Conservation (phyloP, 1,284 basidiomycete species). For the Schizophyllum commune region DNA sequence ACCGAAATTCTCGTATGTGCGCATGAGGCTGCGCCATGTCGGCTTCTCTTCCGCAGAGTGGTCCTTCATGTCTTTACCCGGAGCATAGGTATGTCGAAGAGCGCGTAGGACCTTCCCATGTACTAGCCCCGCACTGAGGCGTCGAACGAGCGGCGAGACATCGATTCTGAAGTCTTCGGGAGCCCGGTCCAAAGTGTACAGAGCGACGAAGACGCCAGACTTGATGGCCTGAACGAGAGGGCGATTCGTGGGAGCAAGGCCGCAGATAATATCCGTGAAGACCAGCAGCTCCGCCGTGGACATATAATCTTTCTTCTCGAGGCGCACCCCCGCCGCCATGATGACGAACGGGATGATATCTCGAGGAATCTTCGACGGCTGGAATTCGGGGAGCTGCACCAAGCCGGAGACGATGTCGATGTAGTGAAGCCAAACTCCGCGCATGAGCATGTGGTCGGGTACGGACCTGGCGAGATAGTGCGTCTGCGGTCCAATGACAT, state of each 20-base stretch:
- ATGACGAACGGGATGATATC: not conserved
- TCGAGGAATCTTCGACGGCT: not conserved
- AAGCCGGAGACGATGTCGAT: not conserved
- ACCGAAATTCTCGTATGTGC: too few relatives aligned
- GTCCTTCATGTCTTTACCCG: too few relatives aligned
- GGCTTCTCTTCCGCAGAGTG: too few relatives aligned
- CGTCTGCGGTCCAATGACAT: not conserved
- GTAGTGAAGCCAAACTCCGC: not conserved
- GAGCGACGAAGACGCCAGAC: not conserved
- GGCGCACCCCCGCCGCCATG: too few relatives aligned
- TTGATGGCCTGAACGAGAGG: not conserved
- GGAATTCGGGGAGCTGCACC: not conserved
- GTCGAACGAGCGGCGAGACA: too few relatives aligned
- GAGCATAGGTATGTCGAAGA: too few relatives aligned
- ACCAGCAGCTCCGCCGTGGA: not conserved
- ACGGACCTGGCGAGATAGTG: not conserved
- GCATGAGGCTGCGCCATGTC: too few relatives aligned
- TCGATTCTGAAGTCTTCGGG: too few relatives aligned
- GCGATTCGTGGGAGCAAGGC: not conserved
- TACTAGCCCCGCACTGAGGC: too few relatives aligned
- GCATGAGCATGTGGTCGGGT: not conserved
- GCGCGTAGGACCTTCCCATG: too few relatives aligned
- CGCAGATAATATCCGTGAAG: not conserved
- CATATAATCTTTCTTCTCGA: not conserved
- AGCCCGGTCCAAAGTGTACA: not conserved